phyloP scores from a whole-genome alignment of 345 rosid genomes.

The Trapa incisa region DNA sequence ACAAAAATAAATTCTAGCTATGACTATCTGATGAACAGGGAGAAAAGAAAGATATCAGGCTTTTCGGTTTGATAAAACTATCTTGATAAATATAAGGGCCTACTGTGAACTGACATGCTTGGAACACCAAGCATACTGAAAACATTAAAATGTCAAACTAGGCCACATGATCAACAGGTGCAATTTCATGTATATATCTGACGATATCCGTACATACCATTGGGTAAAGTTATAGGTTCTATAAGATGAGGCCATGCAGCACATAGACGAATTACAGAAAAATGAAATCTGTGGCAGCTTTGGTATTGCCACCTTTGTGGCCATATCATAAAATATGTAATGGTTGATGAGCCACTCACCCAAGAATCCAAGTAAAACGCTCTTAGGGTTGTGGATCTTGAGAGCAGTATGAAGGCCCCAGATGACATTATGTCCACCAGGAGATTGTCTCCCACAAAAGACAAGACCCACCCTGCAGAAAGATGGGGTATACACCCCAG shows the following conservation, averaged over 20 bases:
- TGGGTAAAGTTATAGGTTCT: background rate
- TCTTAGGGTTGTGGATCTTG: constrained; percentile 63
- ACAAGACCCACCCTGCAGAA: constrained; percentile 72
- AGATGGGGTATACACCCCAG: background rate
- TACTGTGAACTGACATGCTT: background rate
- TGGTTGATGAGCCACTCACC: constrained; percentile 28
- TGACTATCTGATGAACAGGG: background rate
- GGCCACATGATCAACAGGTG: background rate
- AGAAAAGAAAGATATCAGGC: background rate
- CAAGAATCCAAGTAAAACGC: constrained; percentile 69
- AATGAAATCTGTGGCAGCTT: background rate
- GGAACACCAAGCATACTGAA: too few species aligned
- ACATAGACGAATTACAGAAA: background rate
- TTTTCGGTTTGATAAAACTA: background rate
- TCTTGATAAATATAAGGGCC: too few species aligned
- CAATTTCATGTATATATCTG: background rate
- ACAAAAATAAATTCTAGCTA: background rate
- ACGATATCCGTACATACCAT: background rate
- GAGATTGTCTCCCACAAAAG: constrained; percentile 95
- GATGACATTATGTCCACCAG: constrained; percentile 93
- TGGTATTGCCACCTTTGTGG: background rate
- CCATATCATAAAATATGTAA: background rate
- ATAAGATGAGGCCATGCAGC: background rate
- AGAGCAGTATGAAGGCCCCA: constrained; percentile 90
- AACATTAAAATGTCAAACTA: background rate